Base-by-base conservation (phyloP, 2,329 filamentous ascomycete species). In the Pseudonectria foliicola region DNA sequence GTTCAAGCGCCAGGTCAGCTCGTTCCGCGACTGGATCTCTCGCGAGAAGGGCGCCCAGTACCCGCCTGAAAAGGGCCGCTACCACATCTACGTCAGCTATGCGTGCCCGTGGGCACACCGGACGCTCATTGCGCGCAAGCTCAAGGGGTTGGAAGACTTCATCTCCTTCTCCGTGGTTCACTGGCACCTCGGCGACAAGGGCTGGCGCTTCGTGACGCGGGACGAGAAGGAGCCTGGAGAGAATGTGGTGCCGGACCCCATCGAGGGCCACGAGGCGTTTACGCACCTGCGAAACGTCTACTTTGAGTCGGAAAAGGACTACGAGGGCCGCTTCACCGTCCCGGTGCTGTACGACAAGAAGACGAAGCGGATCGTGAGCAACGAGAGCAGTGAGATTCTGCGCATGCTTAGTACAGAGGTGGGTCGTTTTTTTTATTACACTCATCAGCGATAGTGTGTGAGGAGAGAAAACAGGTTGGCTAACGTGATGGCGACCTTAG, bases 51-150 rank as follows among this genome's bases (percentile, higher is more conserved):
- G 75, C 27, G 82, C 85, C 5, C 65, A 80, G 59, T 95, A 88
- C 50, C 84, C 87, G 5, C 75, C 87, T 1, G 90, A 96, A 64
- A 86, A 85, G 64, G 86, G 75, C 34, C 75, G 92, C 37, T 98
- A 98, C 60, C 92, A 98, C 64, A 77, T 98, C 50, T 98, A 90
- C 57, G 82, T 95, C 48, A 90, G 83, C 53, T 95, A 94, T 62
- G 89, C 89, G 6, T 95, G 89, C 62, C 89, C 89, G 4, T 95
- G 89, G 89, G 89, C 90, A 5, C 86, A 87, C 55, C 81, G 92
- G 28, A 82, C 87, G 0, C 70, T 96, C 46, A 95, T 96, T 48
- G 83, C 85, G 3, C 76, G 90, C 39, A 82, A 87, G 59, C 73
- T 98, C 53, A 98, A 96, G 68, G 92, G 90, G 0, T 72, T 98